These are phyloP conservation scores for Stephania japonica DNA, from an alignment of 164 flowering plant species.

Conservation along the genomic window DNA sequence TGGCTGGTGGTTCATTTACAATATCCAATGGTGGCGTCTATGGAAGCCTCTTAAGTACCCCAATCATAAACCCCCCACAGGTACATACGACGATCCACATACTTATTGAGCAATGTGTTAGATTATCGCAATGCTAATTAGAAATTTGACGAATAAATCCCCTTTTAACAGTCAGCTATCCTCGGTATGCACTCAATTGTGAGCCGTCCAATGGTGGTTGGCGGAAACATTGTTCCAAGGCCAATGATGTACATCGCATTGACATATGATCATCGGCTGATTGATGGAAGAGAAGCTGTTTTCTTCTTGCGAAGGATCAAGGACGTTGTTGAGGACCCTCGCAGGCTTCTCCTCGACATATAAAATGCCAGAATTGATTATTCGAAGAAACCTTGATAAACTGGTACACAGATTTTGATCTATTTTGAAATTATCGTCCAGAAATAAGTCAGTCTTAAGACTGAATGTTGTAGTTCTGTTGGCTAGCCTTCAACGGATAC, in stretches of 20 bases:
- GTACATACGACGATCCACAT: slow-evolving; percentile 27
- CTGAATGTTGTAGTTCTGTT: slow-evolving; percentile 13
- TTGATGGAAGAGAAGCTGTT: slow-evolving; percentile 99
- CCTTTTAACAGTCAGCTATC: slow-evolving; percentile 73
- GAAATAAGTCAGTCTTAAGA: slow-evolving; percentile 10
- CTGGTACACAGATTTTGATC: slow-evolving; percentile 9
- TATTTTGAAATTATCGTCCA: background rate
- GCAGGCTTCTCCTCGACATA: slow-evolving; percentile 82
- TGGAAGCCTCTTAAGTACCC: slow-evolving; percentile 95
- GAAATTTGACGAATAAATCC: background rate
- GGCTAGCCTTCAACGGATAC: slow-evolving; percentile 7
- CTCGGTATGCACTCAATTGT: slow-evolving; percentile 96
- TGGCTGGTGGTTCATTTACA: slow-evolving; percentile 98
- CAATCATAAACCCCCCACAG: slow-evolving; percentile 99
- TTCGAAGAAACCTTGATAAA: background rate
- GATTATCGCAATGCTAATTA: background rate
- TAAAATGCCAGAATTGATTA: slow-evolving; percentile 21
- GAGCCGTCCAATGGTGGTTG: slow-evolving; percentile 94
- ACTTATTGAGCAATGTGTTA: background rate
- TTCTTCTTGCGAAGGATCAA: slow-evolving; percentile 90
- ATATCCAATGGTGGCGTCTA: slow-evolving; percentile 98
- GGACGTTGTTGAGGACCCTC: slow-evolving; percentile 95
- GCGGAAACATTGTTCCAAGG: slow-evolving; percentile 67
- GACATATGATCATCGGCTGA: slow-evolving; percentile 89
- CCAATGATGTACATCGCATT: slow-evolving; percentile 98